Evolutionary conservation across 805 yeast genomes (phyloP).

Genomic region (Kazachstania psychrophila): DNA sequence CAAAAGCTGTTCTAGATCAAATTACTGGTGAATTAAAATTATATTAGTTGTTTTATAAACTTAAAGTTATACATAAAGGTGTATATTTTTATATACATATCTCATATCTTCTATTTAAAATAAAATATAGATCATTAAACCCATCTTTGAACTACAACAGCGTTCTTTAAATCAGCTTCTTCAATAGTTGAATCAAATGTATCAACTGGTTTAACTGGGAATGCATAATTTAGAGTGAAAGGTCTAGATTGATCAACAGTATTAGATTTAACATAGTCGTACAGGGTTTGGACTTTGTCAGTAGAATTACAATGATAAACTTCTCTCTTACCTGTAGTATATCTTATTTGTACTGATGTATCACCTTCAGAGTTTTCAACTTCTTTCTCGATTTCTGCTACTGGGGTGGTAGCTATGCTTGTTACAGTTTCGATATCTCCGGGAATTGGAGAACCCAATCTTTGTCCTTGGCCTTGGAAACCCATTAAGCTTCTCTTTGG

Average conservation of each 20-base stretch:
- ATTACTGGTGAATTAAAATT: slow-evolving; percentile 66
- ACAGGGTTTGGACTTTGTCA: slow-evolving; percentile 58
- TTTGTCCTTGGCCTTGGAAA: slow-evolving; percentile 67
- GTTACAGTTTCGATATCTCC: slow-evolving; percentile 39
- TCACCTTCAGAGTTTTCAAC: slow-evolving; percentile 42
- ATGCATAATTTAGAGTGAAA: slow-evolving; percentile 66
- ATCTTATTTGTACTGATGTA: slow-evolving; percentile 67
- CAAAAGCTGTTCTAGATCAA: slow-evolving; percentile 66
- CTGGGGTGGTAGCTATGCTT: slow-evolving; percentile 7
- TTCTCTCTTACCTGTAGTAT: slow-evolving; percentile 70
- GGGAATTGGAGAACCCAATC: slow-evolving; percentile 86
- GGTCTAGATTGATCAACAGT: slow-evolving; percentile 36
- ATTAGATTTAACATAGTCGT: slow-evolving; percentile 53
- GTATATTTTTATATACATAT: too few species aligned
- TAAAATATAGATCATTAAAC: slow-evolving; percentile 9
- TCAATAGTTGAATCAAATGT: slow-evolving; percentile 48
- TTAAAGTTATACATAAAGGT: slow-evolving; percentile 45
- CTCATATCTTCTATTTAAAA: too few species aligned
- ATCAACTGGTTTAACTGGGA: slow-evolving; percentile 69
- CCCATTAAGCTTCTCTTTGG: slow-evolving; percentile 59
- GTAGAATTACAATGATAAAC: slow-evolving; percentile 54
- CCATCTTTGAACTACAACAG: slow-evolving; percentile 92
- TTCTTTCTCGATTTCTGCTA: slow-evolving; percentile 16
- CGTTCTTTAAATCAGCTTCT: slow-evolving; percentile 67
- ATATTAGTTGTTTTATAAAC: too few species aligned